Percentiles rank a stretch among this genome's conserved stretches.
These are phyloP conservation scores for Thelonectria blattea DNA, from an alignment of 2,329 filamentous ascomycete species.

Conservation along the genomic window DNA sequence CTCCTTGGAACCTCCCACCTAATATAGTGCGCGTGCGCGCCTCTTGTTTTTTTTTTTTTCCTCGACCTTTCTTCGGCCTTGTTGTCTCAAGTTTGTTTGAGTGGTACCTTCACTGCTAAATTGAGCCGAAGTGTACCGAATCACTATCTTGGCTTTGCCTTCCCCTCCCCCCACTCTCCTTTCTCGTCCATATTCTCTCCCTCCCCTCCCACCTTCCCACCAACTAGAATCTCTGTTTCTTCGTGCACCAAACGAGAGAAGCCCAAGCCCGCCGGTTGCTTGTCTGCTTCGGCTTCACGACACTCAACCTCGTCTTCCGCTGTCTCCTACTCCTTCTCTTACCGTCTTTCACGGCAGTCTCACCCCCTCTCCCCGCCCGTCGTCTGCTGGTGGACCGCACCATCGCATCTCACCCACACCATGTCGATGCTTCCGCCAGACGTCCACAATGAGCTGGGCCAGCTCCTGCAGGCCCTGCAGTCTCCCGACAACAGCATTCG, in stretches of 20 bases:
- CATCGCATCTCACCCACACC: conserved; percentile 34
- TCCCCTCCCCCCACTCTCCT: conserved; percentile 38
- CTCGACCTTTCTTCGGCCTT: conserved; percentile 1
- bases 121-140: not conserved
- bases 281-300: conserved; percentile 25
- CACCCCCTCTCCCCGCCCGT: conserved; percentile 21
- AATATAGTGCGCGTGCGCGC: not conserved
- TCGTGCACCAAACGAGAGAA: conserved; percentile 27
- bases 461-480: conserved; percentile 87
- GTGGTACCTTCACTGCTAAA: conserved; percentile 11
- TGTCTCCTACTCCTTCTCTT: conserved; percentile 7
- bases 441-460: conserved; percentile 80
- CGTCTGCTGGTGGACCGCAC: conserved; percentile 41
- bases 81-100: not conserved
- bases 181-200: conserved; percentile 33
- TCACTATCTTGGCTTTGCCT: conserved; percentile 13
- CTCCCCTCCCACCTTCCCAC: conserved; percentile 35
- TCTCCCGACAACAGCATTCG: conserved; percentile 87
- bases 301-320: not conserved
- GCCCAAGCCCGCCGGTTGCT: conserved; percentile 26
- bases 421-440: conserved; percentile 91
- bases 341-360: conserved; percentile 19
- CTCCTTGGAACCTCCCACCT: no score
- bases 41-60: conserved; percentile 2
- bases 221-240: conserved; percentile 34